Conservation (phyloP, 129 eudicot genomes). For the Tagetes erecta region DNA sequence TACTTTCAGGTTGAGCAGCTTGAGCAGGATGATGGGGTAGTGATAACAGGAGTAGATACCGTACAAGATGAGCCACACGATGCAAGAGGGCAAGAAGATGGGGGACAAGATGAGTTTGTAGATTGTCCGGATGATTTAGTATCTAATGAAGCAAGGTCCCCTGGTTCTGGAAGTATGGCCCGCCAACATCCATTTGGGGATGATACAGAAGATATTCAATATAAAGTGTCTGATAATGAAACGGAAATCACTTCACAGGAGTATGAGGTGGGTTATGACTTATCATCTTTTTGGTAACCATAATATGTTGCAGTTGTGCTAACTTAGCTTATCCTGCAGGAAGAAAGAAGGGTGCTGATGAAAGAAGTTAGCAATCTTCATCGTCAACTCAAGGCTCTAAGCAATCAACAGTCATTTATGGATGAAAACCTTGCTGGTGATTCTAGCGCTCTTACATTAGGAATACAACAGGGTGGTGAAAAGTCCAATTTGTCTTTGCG, state of each 20-base stretch:
- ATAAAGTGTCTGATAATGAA: conserved; percentile 43
- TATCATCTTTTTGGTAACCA: conserved; percentile 15
- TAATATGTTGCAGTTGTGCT: conserved; percentile 24
- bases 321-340: conserved; percentile 48
- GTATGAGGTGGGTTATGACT: conserved; percentile 53
- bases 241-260: conserved; percentile 50
- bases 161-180: conserved; percentile 12
- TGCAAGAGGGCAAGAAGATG: conserved; percentile 61
- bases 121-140: conserved; percentile 90
- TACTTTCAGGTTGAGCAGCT: conserved; percentile 42
- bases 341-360: conserved; percentile 51
- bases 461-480: conserved; percentile 33
- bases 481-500: conserved; percentile 39
- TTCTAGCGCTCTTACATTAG: conserved; percentile 23
- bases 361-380: conserved; percentile 56
- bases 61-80: conserved; percentile 41
- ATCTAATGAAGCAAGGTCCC: conserved; percentile 40
- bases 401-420: conserved; percentile 28
- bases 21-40: conserved; percentile 54
- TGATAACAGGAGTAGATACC: conserved; percentile 51
- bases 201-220: conserved; percentile 29
- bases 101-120: conserved; percentile 85
- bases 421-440: conserved; percentile 32
- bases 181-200: conserved; percentile 42
- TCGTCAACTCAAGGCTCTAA: conserved; percentile 47